phyloP scores from a whole-genome alignment of 2,329 filamentous ascomycete species.

The Penicillium brevicompactum region DNA sequence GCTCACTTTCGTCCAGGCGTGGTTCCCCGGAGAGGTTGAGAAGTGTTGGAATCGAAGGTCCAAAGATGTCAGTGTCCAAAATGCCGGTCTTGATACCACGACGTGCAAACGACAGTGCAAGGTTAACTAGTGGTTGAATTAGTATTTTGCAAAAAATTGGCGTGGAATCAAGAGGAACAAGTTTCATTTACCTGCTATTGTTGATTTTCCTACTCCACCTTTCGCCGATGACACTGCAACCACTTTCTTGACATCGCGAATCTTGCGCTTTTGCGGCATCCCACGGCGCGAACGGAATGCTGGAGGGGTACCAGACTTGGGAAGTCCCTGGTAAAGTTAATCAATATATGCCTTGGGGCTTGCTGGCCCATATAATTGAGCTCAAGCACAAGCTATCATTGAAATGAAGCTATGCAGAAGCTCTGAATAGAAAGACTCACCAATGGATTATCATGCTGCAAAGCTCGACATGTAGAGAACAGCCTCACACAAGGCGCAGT shows the following conservation, averaged over 20 bases:
- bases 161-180: too few relatives aligned
- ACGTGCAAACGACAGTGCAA: slow-evolving; percentile 83
- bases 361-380: not conserved
- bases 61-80: slow-evolving; percentile 94
- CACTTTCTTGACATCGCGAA: slow-evolving; percentile 84
- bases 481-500: slow-evolving; percentile 43
- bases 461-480: slow-evolving; percentile 58
- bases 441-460: slow-evolving; percentile 84
- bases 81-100: slow-evolving; percentile 82
- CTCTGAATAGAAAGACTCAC: slow-evolving; percentile 48
- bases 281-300: slow-evolving; percentile 74
- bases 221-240: slow-evolving; percentile 97
- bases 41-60: slow-evolving; percentile 88
- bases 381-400: not conserved
- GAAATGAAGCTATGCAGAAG: not conserved
- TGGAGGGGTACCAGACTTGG: slow-evolving; percentile 69
- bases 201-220: slow-evolving; percentile 97
- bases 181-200: slow-evolving; percentile 68
- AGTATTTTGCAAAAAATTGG: not conserved
- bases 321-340: slow-evolving; percentile 69
- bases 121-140: slow-evolving; percentile 57
- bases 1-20: slow-evolving; percentile 70
- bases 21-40: slow-evolving; percentile 81
- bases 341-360: not conserved
- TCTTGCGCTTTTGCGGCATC: slow-evolving; percentile 76